Evolutionary conservation across 176 grass and related monocot species (phyloP), one percentile per base, ranked within the genome.

Genomic region (Aegilops bicornis): DNA sequence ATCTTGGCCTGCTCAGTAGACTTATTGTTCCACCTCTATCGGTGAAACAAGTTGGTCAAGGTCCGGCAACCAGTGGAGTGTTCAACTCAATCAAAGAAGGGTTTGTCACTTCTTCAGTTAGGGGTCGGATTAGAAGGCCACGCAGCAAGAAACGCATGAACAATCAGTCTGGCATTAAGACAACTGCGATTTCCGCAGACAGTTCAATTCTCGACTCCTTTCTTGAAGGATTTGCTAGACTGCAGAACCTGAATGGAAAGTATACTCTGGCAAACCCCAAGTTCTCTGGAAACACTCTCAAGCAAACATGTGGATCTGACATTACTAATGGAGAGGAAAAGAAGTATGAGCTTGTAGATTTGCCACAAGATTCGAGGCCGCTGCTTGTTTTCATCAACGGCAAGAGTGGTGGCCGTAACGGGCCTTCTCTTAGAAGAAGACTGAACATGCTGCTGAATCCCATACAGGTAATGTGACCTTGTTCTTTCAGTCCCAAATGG

Each of bases 361-460:
- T 95, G 88, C 82, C 86, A 2, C 89, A 88, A 54, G 90, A 95
- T 94, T 92, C 64, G 4, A 92, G 86, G 52, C 96, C 96, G 76
- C 84, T 98, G 73, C 93, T 95, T 83, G 93, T 98, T 89, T 98
- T 98, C 88, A 94, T 98, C 76, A 98, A 98, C n/a, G 78, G 84
- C 78, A 98, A 91, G 84, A 98, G 96, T 79, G 96, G 96, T 89
- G 93, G 87, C 6, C 88, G 60, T 77, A 82, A 94, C 82, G 93
- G 96, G n/a, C 56, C 69, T 67, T 93, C 93, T 92, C 86, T 98
- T 69, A 92, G 88, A 82, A 98, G 91, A 91, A 98, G 89, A 86
- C 79, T 98, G 48, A 94, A 95, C 86, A 91, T 91, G 86, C 62
- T 98, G 64, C 72, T 98, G 69, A 98, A 98, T 82, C 93, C 96